These are phyloP conservation scores for Didymella pinodella DNA, from an alignment of 2,329 filamentous ascomycete species.

Conservation along the genomic window DNA sequence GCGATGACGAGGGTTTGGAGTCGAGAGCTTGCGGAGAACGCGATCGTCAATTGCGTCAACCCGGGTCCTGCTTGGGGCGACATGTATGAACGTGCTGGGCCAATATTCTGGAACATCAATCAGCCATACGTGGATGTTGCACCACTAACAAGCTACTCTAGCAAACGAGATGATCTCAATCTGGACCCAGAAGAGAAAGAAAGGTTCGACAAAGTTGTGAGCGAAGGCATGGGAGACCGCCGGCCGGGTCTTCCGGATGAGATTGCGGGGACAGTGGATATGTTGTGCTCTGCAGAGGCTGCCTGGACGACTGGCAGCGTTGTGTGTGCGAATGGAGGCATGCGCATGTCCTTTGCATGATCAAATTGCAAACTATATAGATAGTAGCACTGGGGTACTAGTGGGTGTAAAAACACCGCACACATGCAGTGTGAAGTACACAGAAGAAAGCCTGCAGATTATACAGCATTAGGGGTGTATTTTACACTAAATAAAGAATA, in stretches of 20 bases:
- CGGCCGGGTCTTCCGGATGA: background rate
- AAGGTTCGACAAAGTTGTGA: background rate
- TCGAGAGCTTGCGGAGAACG: background rate
- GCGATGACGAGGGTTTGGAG: conserved; percentile 70
- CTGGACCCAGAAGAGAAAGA: background rate
- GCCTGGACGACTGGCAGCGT: background rate
- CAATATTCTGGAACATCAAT: background rate
- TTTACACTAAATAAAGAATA: too few relatives aligned
- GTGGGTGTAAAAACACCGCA: too few relatives aligned
- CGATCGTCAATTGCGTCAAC: background rate
- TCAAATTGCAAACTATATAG: background rate
- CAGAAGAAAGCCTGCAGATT: too few relatives aligned
- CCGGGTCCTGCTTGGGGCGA: background rate
- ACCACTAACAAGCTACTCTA: background rate
- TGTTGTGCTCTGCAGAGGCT: background rate
- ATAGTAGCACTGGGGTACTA: too few relatives aligned
- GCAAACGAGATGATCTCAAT: background rate
- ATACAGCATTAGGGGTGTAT: too few relatives aligned
- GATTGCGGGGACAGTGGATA: background rate
- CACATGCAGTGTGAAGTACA: too few relatives aligned
- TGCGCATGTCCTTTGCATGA: background rate
- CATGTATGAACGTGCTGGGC: background rate
- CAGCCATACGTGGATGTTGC: background rate
- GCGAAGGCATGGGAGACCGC: background rate
- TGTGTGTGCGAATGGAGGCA: background rate